Evolutionary conservation across 2,329 filamentous ascomycete genomes (phyloP).

Genomic region (Cryoendolithus antarcticus): DNA sequence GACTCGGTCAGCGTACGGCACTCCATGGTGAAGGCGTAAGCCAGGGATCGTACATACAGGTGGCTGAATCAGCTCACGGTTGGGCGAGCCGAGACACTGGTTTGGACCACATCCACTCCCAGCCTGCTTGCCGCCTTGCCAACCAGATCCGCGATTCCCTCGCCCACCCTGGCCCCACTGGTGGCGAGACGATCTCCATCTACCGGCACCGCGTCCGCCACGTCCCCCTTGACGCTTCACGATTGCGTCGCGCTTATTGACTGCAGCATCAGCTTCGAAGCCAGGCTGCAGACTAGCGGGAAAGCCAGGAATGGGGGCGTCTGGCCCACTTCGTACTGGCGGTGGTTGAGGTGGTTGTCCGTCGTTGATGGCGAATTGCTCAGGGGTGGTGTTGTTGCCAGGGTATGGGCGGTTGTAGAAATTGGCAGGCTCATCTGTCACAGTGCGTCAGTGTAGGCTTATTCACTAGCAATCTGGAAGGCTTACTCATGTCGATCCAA

Average conservation of each 20-base stretch:
- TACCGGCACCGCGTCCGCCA: constrained; percentile 2
- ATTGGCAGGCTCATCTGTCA: constrained; percentile 4
- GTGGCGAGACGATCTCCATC: constrained; percentile 2
- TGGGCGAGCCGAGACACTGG: constrained; percentile 6
- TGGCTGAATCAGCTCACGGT: constrained; percentile 25
- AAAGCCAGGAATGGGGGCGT: constrained; percentile 9
- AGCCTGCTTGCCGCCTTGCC: constrained; percentile 7
- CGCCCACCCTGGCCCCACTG: constrained; percentile 7
- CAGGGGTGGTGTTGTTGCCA: constrained; percentile 7
- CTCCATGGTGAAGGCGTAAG: too few relatives aligned
- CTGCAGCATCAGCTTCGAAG: constrained; percentile 3
- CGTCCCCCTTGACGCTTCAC: constrained; percentile 2
- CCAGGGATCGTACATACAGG: constrained; percentile 9
- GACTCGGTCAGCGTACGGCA: too few relatives aligned
- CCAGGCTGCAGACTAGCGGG: constrained; percentile 7
- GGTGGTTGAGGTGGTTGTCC: constrained; percentile 7
- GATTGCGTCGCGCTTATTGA: constrained; percentile 2
- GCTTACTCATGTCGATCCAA: constrained; percentile 8
- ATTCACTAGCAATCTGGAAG: not conserved
- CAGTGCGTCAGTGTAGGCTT: not conserved
- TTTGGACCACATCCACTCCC: constrained; percentile 7
- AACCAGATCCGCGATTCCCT: constrained; percentile 1
- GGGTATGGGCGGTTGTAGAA: constrained; percentile 8
- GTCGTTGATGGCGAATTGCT: constrained; percentile 5
- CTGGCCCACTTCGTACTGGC: constrained; percentile 7